phyloP scores from a whole-genome alignment of 2,329 filamentous ascomycete species.

The Zymoseptoria tritici region DNA sequence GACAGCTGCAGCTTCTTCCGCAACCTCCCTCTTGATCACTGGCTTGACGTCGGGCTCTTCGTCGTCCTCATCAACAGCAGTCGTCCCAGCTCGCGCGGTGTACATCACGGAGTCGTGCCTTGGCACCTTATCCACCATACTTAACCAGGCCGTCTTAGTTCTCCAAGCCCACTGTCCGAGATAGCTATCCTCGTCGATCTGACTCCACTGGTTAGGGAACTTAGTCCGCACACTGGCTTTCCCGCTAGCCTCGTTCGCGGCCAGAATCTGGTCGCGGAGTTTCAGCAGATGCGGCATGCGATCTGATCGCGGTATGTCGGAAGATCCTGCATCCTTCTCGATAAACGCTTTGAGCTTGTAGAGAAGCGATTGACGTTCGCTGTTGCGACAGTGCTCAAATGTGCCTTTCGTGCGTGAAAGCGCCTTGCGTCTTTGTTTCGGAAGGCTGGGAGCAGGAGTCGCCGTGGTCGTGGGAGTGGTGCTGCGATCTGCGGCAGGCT shows the following conservation, averaged over 20 bases:
- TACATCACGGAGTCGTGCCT: not conserved
- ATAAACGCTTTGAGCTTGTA: not conserved
- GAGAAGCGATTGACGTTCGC: not conserved
- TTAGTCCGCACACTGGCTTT: not conserved
- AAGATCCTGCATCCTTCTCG: not conserved
- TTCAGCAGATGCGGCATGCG: not conserved
- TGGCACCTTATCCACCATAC: not conserved
- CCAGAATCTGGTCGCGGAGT: not conserved
- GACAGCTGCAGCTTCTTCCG: not conserved
- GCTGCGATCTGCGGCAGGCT: not conserved
- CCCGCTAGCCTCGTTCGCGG: not conserved
- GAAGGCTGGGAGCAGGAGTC: not conserved
- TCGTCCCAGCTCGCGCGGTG: not conserved
- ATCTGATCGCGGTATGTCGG: not conserved
- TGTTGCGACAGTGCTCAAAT: not conserved
- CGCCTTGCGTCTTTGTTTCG: not conserved
- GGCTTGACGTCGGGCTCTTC: constrained; percentile 3
- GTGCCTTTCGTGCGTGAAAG: not conserved
- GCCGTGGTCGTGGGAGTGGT: not conserved
- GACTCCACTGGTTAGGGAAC: not conserved
- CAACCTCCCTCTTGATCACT: not conserved
- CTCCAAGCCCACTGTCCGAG: not conserved
- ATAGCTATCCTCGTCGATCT: not conserved
- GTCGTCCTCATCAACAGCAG: constrained; percentile 7
- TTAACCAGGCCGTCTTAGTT: not conserved